A percentile compares a stretch with the other conserved stretches of the same genome.
These are phyloP conservation scores for Neonectria magnoliae DNA, from an alignment of 2,329 filamentous ascomycete species.

Conservation along the genomic window DNA sequence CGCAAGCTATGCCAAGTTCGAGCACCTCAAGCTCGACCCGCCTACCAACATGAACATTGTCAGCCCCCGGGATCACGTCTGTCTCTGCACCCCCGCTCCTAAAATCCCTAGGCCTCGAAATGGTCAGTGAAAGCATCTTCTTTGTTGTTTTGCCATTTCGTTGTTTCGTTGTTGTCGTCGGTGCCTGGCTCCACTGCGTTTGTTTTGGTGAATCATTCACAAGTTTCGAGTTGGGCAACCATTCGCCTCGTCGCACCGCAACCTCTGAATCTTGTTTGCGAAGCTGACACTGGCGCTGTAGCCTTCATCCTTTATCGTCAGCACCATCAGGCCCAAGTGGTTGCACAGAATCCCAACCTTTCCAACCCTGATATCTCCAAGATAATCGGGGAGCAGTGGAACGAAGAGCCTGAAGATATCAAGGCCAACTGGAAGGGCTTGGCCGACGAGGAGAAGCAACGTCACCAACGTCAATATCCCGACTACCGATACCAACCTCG, in stretches of 20 bases:
- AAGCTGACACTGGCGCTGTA: conserved; percentile 55
- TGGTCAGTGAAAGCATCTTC: conserved; percentile 55
- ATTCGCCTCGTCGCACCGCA: neutral
- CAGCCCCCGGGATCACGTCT: conserved; percentile 57
- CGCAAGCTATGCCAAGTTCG: conserved; percentile 50
- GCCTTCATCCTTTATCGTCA: conserved; percentile 98
- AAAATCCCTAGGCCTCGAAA: conserved; percentile 69
- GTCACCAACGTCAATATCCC: conserved; percentile 89
- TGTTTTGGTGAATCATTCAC: neutral
- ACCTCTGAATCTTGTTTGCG: neutral
- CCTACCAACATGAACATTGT: conserved; percentile 44
- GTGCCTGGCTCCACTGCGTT: neutral
- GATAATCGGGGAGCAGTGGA: conserved; percentile 95
- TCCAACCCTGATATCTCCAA: conserved; percentile 97
- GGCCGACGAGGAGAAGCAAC: conserved; percentile 91
- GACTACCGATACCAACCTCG: conserved; percentile 95
- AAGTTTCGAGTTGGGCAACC: neutral
- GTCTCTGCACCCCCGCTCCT: conserved; percentile 65
- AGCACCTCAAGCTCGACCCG: conserved; percentile 43
- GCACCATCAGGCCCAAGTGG: conserved; percentile 85
- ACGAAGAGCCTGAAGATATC: conserved; percentile 74
- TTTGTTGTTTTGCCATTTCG: conserved; percentile 1
- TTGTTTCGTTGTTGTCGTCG: conserved; percentile 1
- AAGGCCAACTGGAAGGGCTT: conserved; percentile 90
- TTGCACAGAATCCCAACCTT: conserved; percentile 84